Conservation (phyloP, 1,284 basidiomycete species). For the Mycosarcoma maydis region DNA sequence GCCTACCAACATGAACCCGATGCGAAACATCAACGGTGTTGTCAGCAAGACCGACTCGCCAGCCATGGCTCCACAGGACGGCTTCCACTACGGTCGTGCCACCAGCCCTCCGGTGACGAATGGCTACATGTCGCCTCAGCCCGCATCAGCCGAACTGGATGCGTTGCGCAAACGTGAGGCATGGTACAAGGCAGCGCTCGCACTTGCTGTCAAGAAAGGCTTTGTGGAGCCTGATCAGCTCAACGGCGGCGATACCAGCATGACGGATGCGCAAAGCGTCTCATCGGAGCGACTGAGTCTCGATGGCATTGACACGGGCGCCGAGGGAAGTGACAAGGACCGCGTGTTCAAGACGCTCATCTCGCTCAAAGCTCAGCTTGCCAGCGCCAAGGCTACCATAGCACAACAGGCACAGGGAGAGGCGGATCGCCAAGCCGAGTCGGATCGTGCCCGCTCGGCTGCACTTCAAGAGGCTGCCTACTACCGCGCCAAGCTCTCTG, state of each 20-base stretch:
- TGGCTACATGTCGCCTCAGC: conserved; percentile 41
- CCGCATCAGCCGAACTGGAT: conserved; percentile 74
- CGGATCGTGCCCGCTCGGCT: conserved; percentile 79
- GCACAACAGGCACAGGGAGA: conserved; percentile 79
- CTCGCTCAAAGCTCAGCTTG: conserved; percentile 87
- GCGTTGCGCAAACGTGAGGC: conserved; percentile 78
- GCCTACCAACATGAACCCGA: conserved; percentile 40
- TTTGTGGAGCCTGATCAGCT: conserved; percentile 76
- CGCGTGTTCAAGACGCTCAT: conserved; percentile 79
- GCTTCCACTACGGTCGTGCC: conserved; percentile 56
- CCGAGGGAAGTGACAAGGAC: conserved; percentile 67
- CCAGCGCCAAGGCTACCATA: conserved; percentile 81
- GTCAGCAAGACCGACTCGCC: conserved; percentile 51
- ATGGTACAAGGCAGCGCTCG: conserved; percentile 86
- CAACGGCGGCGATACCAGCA: conserved; percentile 44
- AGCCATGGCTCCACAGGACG: conserved; percentile 45
- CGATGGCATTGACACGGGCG: conserved; percentile 67
- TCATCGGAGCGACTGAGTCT: conserved; percentile 38
- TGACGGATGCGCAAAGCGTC: conserved; percentile 33
- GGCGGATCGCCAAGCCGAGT: conserved; percentile 81
- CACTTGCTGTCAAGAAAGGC: conserved; percentile 81
- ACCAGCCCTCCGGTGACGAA: conserved; percentile 32
- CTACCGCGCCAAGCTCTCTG: conserved; percentile 90
- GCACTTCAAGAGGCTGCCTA: conserved; percentile 95
- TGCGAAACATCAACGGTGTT: conserved; percentile 52